Evolutionary conservation across 306 rosid genomes (phyloP).

Genomic region (Corylus avellana): DNA sequence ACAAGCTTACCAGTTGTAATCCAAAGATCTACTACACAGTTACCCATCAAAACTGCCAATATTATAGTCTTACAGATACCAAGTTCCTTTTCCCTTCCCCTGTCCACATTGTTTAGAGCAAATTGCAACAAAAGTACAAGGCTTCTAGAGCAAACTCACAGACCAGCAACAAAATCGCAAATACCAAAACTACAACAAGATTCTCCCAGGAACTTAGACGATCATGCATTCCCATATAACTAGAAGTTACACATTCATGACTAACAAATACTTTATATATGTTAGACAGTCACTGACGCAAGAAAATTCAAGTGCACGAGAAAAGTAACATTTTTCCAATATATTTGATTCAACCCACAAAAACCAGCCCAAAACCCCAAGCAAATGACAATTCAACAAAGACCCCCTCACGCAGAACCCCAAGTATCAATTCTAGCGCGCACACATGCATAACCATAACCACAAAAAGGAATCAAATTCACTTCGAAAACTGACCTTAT

Average conservation of each 20-base stretch:
- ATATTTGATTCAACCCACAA: neutral
- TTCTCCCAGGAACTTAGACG: neutral
- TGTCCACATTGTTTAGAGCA: too few relatives aligned
- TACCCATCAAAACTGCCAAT: neutral
- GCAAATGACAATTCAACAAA: constrained; percentile 13
- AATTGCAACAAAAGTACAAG: neutral
- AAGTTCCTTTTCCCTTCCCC: neutral
- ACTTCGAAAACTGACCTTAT: constrained; percentile 48
- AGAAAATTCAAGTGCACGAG: neutral
- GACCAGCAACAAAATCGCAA: neutral
- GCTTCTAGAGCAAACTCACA: neutral
- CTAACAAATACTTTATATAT: neutral
- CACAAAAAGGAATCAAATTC: neutral
- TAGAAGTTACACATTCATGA: neutral
- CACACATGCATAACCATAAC: neutral
- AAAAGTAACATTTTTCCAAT: neutral
- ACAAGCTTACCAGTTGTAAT: neutral
- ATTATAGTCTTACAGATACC: neutral
- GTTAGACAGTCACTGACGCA: neutral
- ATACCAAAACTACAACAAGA: neutral
- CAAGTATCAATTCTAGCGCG: neutral
- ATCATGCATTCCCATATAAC: neutral
- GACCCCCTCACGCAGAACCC: neutral
- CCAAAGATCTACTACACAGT: neutral
- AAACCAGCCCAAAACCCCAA: neutral